phyloP scores from a whole-genome alignment of 768 basidiomycete genomes.

The Gymnopilus dilepis region DNA sequence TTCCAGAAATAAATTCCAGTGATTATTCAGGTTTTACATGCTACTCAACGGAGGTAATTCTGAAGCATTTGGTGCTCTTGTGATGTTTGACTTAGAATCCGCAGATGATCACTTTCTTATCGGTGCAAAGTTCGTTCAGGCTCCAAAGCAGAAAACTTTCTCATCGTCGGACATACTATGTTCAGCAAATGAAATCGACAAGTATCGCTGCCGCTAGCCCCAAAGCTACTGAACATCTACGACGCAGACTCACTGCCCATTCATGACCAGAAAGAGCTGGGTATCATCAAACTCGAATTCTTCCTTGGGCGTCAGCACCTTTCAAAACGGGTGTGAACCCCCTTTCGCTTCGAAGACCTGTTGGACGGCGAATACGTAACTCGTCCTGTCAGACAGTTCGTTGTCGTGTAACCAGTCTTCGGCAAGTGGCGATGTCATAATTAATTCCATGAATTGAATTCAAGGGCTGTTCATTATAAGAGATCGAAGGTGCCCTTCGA shows the following conservation, averaged over 20 bases:
- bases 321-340: neutral
- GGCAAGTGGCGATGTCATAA: constrained; percentile 5
- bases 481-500: neutral
- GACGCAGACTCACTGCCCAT: no score
- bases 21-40: neutral
- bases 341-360: neutral
- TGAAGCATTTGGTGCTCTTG: no score
- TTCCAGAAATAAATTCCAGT: neutral
- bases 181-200: neutral
- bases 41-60: neutral
- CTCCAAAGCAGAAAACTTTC: neutral
- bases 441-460: neutral
- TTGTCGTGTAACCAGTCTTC: neutral
- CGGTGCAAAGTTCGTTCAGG: neutral
- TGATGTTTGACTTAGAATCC: neutral
- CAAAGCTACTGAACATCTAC: no score
- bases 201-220: neutral
- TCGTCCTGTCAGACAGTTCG: constrained; percentile 3
- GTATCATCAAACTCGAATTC: no score
- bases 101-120: neutral
- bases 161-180: neutral
- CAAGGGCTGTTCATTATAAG: neutral
- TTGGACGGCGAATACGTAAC: neutral
- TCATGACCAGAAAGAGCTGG: neutral
- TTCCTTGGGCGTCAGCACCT: neutral